Conservation (phyloP, 208 protist species). For the Willaertia magna region DNA sequence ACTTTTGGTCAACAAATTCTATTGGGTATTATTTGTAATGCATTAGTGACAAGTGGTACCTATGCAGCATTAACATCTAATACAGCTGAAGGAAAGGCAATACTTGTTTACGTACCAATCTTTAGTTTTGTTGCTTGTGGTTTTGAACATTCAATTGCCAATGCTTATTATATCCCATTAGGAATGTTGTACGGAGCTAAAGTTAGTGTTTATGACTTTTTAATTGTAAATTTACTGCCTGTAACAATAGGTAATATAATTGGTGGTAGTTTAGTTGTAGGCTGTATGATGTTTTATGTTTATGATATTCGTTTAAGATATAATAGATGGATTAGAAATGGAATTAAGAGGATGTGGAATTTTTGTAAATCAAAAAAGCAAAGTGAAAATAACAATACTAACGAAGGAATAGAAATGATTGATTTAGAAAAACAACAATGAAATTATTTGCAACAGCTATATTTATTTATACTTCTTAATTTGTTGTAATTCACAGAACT, state of each 20-base stretch:
- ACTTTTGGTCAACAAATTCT: neutral
- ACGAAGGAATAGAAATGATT: no score
- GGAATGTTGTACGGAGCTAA: neutral
- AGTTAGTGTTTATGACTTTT: neutral
- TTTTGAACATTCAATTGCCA: neutral
- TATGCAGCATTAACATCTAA: neutral
- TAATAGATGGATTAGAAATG: no score
- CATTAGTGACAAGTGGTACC: neutral
- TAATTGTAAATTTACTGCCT: neutral
- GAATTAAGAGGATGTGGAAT: no score
- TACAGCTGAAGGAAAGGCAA: neutral
- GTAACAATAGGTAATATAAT: neutral
- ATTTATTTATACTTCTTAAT: no score
- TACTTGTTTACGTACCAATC: neutral
- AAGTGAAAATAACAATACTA: no score
- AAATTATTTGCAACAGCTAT: no score
- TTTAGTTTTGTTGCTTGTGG: neutral
- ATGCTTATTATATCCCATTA: neutral
- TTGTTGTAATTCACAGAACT: no score
- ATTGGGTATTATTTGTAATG: neutral
- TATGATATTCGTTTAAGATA: no score
- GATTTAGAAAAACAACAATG: no score
- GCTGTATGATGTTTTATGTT: no score
- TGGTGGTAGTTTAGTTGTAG: neutral
- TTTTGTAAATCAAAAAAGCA: no score